A percentile compares a stretch with the other conserved stretches of the same genome.
These are phyloP conservation scores for Cladosporium sp. DNA, from an alignment of 2,329 filamentous ascomycete species.

Conservation along the genomic window DNA sequence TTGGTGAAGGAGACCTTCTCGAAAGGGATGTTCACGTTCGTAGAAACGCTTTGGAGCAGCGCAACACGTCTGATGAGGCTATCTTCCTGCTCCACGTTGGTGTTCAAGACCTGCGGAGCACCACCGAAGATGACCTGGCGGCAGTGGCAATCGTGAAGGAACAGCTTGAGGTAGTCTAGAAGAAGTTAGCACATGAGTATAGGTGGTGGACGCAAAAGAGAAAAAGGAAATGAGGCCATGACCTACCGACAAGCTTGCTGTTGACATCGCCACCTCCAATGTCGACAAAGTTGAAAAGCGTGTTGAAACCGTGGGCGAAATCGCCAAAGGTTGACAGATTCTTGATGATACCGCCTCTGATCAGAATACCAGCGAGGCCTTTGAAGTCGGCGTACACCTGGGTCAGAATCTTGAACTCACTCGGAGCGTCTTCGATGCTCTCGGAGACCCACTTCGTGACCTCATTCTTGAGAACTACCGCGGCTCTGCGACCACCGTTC, in stretches of 20 bases:
- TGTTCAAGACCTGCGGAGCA: slow-evolving; percentile 54
- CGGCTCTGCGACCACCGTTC: slow-evolving; percentile 58
- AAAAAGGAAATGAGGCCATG: neutral
- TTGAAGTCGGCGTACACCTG: slow-evolving; percentile 49
- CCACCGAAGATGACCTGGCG: slow-evolving; percentile 62
- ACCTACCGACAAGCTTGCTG: slow-evolving; percentile 55
- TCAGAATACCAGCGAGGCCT: slow-evolving; percentile 44
- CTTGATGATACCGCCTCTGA: slow-evolving; percentile 24
- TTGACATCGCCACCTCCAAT: slow-evolving; percentile 54
- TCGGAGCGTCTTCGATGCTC: slow-evolving; percentile 28
- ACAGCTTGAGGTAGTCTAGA: slow-evolving; percentile 55
- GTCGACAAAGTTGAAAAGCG: slow-evolving; percentile 63
- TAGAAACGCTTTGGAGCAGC: slow-evolving; percentile 57
- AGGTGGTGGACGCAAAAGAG: neutral
- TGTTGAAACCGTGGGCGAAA: slow-evolving; percentile 59
- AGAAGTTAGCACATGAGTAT: slow-evolving; percentile 15
- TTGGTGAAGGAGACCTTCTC: slow-evolving; percentile 51
- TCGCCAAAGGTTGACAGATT: slow-evolving; percentile 41
- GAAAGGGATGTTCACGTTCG: slow-evolving; percentile 53
- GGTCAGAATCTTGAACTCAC: slow-evolving; percentile 49
- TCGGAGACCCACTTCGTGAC: slow-evolving; percentile 46
- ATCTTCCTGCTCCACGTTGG: slow-evolving; percentile 45
- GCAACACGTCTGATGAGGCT: slow-evolving; percentile 49
- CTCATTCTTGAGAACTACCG: slow-evolving; percentile 52
- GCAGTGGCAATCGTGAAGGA: slow-evolving; percentile 59